Evolutionary conservation across 177 flowering plant species (phyloP), one percentile per base, ranked within the genome.

Genomic region (Vitis hybrid): DNA sequence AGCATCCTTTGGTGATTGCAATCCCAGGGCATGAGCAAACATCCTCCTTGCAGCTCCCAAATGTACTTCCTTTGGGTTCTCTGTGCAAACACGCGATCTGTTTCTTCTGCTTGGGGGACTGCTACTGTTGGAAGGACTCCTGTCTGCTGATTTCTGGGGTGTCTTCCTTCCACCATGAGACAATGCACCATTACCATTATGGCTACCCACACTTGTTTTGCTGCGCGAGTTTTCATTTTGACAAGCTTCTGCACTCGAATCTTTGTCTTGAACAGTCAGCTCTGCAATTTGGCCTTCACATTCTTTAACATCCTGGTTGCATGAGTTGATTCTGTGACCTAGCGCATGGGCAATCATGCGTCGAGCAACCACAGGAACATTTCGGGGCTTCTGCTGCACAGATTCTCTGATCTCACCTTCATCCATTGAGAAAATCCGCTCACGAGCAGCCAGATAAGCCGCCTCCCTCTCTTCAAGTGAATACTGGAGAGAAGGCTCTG

Each of bases 281-380:
- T 72, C 60, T 62, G 63, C 56, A 17, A 49, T 55, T 45, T 62
- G 54, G 45, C 23, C 74, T 51, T 21, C 67, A 19, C 39, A 7
- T 50, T 64, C 76, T 51, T 56, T 64, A 19, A 2, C 23, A 51
- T 66, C 78, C 54, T 80, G 80, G 55, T 64, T 65, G 12, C 65
- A 11, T 23, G 69, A 61, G 55, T 67, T 73, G 13, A 84, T 76
- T 79, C 80, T 84, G 69, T 83, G 85, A 54, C 98, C 98, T 21
- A 93, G 83, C 0, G 97, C 96, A 86, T 87, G 97, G 18, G 91
- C 92, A 77, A 93, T 93, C 98, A 93, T 91, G 30, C 97, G 86
- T 17, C 82, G 94, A 58, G 97, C 97, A 80, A 91, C 98, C 56
- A 78, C 89, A 79, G 96, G 97, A 68, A 78, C 69, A 55, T 68